A percentile compares a stretch with the other conserved stretches of the same genome.
These are phyloP conservation scores for Pseudogymnoascus sp. DNA, from an alignment of 2,329 filamentous ascomycete genomes.

Conservation along the genomic window DNA sequence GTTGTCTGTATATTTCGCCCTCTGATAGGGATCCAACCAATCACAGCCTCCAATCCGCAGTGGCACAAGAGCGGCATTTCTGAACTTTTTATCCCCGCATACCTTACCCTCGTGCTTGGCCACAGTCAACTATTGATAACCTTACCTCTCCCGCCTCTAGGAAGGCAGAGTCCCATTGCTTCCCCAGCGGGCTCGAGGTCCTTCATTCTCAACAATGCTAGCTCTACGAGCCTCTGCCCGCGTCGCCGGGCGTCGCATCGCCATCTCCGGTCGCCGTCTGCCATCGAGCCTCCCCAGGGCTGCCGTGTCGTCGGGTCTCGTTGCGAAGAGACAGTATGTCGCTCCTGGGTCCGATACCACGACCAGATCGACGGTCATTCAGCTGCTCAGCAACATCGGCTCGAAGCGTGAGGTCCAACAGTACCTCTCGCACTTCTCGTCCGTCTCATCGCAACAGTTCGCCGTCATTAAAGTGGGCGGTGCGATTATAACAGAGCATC, in stretches of 20 bases:
- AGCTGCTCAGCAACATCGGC: conserved; percentile 89
- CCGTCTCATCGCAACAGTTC: conserved; percentile 92
- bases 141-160: neutral
- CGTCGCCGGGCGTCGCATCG: conserved; percentile 25
- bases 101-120: neutral
- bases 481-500: conserved; percentile 87
- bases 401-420: conserved; percentile 95
- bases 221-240: conserved; percentile 26
- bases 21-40: neutral
- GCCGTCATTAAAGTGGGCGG: conserved; percentile 98
- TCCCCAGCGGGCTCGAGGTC: neutral
- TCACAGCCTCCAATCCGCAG: neutral
- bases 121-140: conserved; percentile 8
- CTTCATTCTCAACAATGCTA: conserved; percentile 21
- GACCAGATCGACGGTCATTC: conserved; percentile 74
- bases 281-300: conserved; percentile 25
- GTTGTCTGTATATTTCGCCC: neutral
- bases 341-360: conserved; percentile 25
- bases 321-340: conserved; percentile 24
- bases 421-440: conserved; percentile 95
- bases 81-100: conserved; percentile 10
- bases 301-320: conserved; percentile 20
- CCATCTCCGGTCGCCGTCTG: conserved; percentile 20
- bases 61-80: conserved; percentile 7
- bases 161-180: conserved; percentile 9